A percentile compares a stretch with the other conserved stretches of the same genome.
Evolutionary conservation across 2,329 filamentous ascomycete species (phyloP).

Genomic region (Aureobasidium sp.): DNA sequence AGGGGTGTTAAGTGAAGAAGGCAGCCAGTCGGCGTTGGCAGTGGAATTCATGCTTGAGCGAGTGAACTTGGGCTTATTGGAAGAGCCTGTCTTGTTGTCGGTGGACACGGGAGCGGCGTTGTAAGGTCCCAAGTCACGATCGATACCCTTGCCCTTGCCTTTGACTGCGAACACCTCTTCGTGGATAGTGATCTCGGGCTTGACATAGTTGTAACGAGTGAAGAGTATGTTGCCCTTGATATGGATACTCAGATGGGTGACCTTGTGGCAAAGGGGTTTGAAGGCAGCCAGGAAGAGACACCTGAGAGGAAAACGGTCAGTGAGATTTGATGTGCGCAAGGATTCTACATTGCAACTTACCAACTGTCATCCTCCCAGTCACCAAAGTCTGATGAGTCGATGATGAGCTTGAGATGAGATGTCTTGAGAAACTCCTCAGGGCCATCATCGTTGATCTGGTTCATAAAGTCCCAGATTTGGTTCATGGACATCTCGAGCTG

Average conservation of each 20-base stretch:
- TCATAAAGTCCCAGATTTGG: not conserved
- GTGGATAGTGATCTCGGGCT: not conserved
- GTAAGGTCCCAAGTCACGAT: not conserved
- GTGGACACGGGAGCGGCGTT: not conserved
- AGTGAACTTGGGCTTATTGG: not conserved
- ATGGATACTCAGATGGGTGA: constrained; percentile 5
- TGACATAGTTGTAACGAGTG: constrained; percentile 14
- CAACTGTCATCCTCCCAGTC: constrained; percentile 12
- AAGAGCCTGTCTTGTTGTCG: not conserved
- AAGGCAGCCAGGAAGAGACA: not conserved
- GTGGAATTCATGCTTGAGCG: not conserved
- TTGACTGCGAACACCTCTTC: not conserved
- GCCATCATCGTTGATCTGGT: not conserved
- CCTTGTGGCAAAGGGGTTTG: not conserved
- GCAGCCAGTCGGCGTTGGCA: not conserved
- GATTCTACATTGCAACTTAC: not conserved
- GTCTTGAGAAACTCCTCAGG: not conserved
- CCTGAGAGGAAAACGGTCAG: not conserved
- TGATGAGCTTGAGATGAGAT: not conserved
- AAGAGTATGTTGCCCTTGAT: constrained; percentile 5
- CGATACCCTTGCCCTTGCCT: not conserved
- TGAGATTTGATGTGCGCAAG: not conserved
- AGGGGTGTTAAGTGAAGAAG: not conserved
- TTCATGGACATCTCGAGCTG: not conserved
- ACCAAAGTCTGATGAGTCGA: constrained; percentile 5